A percentile compares a stretch with the other conserved stretches of the same genome.
Conservation (phyloP, 2,329 filamentous ascomycete genomes). For the Fusarium sp. region DNA sequence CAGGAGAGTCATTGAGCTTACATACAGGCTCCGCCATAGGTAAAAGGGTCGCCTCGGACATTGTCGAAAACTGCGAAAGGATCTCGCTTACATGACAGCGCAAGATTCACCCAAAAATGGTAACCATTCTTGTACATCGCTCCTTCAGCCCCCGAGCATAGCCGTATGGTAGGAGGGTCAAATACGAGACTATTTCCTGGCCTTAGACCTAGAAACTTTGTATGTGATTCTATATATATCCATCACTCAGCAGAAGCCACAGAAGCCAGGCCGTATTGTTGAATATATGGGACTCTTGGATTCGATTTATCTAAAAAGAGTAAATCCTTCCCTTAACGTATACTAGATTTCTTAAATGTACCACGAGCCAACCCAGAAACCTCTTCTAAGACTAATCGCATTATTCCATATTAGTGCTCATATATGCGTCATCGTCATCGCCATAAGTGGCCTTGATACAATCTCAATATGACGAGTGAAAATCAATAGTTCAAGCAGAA, state of each 20-base stretch:
- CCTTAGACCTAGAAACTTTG: not conserved
- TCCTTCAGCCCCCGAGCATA: not conserved
- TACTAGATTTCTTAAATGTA: too few species aligned
- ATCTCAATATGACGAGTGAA: too few species aligned
- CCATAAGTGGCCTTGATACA: too few species aligned
- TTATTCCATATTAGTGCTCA: too few species aligned
- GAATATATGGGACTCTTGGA: not conserved
- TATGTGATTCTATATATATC: not conserved
- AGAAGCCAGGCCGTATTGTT: not conserved
- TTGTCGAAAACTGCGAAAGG: rapidly evolving
- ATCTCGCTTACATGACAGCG: not conserved
- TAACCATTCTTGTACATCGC: not conserved
- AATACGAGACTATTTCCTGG: not conserved
- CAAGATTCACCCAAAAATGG: not conserved
- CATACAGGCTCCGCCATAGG: not conserved
- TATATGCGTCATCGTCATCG: too few species aligned
- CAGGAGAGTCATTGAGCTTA: not conserved
- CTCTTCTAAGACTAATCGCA: too few species aligned
- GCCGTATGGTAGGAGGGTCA: not conserved
- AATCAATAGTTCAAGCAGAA: not conserved
- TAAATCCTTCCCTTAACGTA: too few species aligned
- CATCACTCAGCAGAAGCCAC: not conserved
- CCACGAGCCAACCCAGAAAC: too few species aligned
- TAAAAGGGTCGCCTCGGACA: not conserved
- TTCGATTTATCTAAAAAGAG: too few species aligned